Percentiles rank a stretch among this genome's conserved stretches.
Evolutionary conservation across 192 early-diverging fungal species (phyloP).

Genomic region (Rhizoclosmatium sp.): DNA sequence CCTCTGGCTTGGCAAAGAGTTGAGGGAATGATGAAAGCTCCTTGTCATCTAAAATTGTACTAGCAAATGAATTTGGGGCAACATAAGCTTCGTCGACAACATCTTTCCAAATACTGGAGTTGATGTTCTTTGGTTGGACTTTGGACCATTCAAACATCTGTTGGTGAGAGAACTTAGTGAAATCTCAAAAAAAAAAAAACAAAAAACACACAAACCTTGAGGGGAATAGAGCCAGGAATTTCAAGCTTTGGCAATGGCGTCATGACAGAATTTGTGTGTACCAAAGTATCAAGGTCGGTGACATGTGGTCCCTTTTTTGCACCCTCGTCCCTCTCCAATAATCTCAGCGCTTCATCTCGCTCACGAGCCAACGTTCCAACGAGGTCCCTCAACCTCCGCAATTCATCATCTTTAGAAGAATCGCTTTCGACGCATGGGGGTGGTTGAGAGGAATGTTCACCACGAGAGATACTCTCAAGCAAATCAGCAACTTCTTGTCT

Average conservation of each 20-base stretch:
- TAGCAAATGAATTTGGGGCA: background rate
- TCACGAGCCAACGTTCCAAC: conserved; percentile 22
- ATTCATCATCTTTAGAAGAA: background rate
- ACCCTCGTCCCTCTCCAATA: background rate
- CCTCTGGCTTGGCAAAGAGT: conserved; percentile 30
- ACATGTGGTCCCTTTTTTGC: conserved; percentile 33
- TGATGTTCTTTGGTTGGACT: conserved; percentile 37
- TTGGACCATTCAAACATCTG: conserved; percentile 59
- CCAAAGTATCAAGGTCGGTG: background rate
- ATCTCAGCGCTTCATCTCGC: conserved; percentile 25
- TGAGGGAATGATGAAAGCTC: conserved; percentile 48
- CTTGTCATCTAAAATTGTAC: conserved; percentile 40
- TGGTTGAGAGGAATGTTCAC: background rate
- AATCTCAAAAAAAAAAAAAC: background rate
- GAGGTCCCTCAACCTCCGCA: conserved; percentile 28
- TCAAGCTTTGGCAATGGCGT: background rate
- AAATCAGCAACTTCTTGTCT: conserved; percentile 39
- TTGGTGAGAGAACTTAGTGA: background rate
- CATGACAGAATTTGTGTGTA: background rate
- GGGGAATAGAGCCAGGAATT: background rate
- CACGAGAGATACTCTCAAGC: conserved; percentile 31
- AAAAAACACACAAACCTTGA: background rate
- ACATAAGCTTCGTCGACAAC: conserved; percentile 48
- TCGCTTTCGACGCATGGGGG: background rate
- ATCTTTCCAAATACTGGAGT: conserved; percentile 52